Evolutionary conservation across 371 early-diverging fungal species (phyloP).

Genomic region (Syncephalastrum monosporum): DNA sequence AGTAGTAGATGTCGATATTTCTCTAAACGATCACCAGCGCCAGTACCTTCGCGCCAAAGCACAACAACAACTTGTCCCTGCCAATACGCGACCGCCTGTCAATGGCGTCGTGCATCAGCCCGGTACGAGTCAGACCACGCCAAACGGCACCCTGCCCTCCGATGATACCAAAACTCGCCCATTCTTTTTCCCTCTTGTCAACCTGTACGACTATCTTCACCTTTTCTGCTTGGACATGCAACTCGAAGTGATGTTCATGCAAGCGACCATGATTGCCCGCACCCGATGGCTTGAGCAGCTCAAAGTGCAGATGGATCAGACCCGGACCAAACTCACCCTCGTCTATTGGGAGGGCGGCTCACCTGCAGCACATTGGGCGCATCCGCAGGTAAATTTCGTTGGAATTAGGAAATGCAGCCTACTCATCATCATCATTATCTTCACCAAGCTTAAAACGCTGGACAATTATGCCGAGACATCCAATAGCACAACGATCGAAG

Average conservation of each 20-base stretch:
- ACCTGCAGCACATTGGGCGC: slow-evolving; percentile 41
- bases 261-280: slow-evolving; percentile 57
- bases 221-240: slow-evolving; percentile 65
- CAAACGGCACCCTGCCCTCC: background rate
- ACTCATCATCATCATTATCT: too few species aligned
- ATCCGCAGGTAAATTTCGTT: slow-evolving; percentile 23
- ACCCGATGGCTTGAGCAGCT: slow-evolving; percentile 69
- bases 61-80: slow-evolving; percentile 53
- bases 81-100: slow-evolving; percentile 8
- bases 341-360: slow-evolving; percentile 64
- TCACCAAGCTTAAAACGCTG: too few species aligned
- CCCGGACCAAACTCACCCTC: slow-evolving; percentile 54
- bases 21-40: slow-evolving; percentile 50
- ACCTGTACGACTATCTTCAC: slow-evolving; percentile 70
- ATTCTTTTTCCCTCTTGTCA: slow-evolving; percentile 52
- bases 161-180: slow-evolving; percentile 4
- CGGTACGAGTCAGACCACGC: background rate
- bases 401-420: background rate
- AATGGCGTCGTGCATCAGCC: background rate
- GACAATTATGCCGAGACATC: too few species aligned
- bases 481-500: slow-evolving; percentile 26
- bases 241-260: slow-evolving; percentile 64
- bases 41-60: slow-evolving; percentile 48
- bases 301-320: slow-evolving; percentile 57
- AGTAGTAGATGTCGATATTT: slow-evolving; percentile 49